These are phyloP conservation scores for Globisporangium nunn DNA, from an alignment of 352 stramenopile genomes.

Conservation along the genomic window DNA sequence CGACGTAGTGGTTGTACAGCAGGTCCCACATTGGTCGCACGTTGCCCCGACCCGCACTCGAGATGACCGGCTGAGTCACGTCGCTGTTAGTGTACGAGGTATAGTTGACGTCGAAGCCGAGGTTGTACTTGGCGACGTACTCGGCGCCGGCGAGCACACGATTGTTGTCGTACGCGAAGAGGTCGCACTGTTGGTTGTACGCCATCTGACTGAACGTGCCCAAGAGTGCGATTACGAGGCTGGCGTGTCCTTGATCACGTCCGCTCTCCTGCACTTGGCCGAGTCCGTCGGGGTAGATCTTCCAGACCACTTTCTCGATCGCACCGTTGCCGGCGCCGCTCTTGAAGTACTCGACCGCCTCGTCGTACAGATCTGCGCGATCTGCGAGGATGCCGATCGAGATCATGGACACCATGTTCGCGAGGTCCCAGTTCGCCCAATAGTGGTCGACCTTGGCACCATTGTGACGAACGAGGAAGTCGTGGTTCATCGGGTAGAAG, in stretches of 20 bases:
- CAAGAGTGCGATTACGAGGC: constrained; percentile 12
- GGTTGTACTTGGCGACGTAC: constrained; percentile 18
- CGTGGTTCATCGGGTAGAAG: constrained; percentile 19
- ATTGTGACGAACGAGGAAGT: constrained; percentile 18
- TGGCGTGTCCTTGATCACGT: constrained; percentile 16
- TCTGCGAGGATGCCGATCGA: constrained; percentile 15
- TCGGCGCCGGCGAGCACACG: constrained; percentile 14
- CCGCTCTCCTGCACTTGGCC: constrained; percentile 17
- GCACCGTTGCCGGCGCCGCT: constrained; percentile 13
- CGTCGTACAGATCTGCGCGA: constrained; percentile 12
- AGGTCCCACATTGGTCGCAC: constrained; percentile 13
- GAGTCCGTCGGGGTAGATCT: constrained; percentile 11
- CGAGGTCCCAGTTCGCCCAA: constrained; percentile 19
- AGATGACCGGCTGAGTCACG: constrained; percentile 14
- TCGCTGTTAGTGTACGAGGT: constrained; percentile 17
- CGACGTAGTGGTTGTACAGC: constrained; percentile 17
- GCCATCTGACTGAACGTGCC: constrained; percentile 16
- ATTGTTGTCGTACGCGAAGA: constrained; percentile 17
- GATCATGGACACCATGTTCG: constrained; percentile 18
- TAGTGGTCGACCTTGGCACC: constrained; percentile 19
- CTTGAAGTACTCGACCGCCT: constrained; percentile 15
- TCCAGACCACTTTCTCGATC: constrained; percentile 13
- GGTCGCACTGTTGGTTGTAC: constrained; percentile 13
- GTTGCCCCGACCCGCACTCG: constrained; percentile 1
- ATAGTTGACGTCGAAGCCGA: constrained; percentile 11